Conservation (phyloP, 108 stramenopile species). For the Pseudonitzschia multistriata region DNA sequence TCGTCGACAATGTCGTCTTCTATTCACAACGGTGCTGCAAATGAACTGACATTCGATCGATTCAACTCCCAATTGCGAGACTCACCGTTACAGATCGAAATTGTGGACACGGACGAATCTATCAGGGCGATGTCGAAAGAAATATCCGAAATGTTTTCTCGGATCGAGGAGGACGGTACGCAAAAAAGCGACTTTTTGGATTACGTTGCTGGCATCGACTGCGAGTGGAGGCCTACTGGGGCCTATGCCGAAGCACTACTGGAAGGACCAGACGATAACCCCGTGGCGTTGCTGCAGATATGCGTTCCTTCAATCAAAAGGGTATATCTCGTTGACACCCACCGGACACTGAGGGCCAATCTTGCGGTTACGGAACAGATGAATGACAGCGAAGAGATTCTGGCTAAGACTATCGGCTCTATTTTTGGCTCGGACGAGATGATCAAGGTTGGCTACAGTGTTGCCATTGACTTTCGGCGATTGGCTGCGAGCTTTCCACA, state of each 20-base stretch:
- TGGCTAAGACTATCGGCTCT: constrained; percentile 15
- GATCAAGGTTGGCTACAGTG: constrained; percentile 38
- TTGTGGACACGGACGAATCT: constrained; percentile 15
- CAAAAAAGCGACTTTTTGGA: background rate
- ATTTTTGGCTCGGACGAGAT: constrained; percentile 21
- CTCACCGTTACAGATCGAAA: background rate
- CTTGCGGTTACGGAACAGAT: constrained; percentile 4
- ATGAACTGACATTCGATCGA: background rate
- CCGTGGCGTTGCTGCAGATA: constrained; percentile 38
- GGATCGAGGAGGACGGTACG: background rate
- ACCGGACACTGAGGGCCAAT: constrained; percentile 21
- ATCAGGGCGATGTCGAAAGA: constrained; percentile 21
- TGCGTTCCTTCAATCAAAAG: constrained; percentile 21
- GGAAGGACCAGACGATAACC: constrained; percentile 25
- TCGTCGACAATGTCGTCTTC: background rate
- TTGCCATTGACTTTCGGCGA: constrained; percentile 32
- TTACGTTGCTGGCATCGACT: constrained; percentile 32
- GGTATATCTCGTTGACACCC: constrained; percentile 37
- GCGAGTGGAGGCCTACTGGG: constrained; percentile 41
- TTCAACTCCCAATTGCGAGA: constrained; percentile 10
- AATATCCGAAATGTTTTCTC: constrained; percentile 15
- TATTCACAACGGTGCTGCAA: background rate
- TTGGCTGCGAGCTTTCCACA: constrained; percentile 40
- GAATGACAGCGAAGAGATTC: constrained; percentile 17
- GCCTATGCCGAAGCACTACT: constrained; percentile 17